Evolutionary conservation across 257 asterid genomes (phyloP), one percentile per base, ranked within the genome.

Genomic region (Nicotiana noctiflora): DNA sequence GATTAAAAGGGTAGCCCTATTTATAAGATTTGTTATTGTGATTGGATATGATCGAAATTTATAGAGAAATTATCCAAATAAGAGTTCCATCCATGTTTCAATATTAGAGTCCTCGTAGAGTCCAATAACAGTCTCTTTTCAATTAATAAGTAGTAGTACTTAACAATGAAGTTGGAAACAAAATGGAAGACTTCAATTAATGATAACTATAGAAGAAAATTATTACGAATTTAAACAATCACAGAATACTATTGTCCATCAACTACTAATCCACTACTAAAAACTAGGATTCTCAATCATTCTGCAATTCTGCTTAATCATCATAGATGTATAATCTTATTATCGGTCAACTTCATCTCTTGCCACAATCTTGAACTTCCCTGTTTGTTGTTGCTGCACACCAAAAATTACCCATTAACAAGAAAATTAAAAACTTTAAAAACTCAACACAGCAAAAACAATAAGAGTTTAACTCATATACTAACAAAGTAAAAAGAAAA

Each of bases 291-390:
- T 79, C 8, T 61, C 6, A 14, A 40, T 40, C 12, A 1, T 14
- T 64, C 21, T 64, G 46, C 15, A 64, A 29, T 4, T 64, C 74
- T 31, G 44, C 2, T 64, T 19, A 64, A 12, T 31, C 49, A 64
- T 64, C 17, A 2, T 29, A 63, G 12, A 27, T 63, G 72, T 53
- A 13, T 52, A 9, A 7, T 25, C 34, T 19, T 56, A 66, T 19
- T 56, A 66, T 60, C 85, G 88, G 85, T 82, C 15, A 60, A 81
- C 3, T 74, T 88, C 86, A 80, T 87, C 93, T 84, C 97, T 91
- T 8, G 97, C 90, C 81, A 95, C 98, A 84, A 95, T 93, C 97
- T 90, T 95, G 97, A 87, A 95, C 88, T 86, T 95, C 80, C 98
- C 98, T 3, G 95, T 93, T 44, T 85, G 89, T 65, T 92, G 90